Evolutionary conservation across 306 rosid genomes (phyloP), one percentile per base, ranked within the genome.

Genomic region (Rosa chinensis): DNA sequence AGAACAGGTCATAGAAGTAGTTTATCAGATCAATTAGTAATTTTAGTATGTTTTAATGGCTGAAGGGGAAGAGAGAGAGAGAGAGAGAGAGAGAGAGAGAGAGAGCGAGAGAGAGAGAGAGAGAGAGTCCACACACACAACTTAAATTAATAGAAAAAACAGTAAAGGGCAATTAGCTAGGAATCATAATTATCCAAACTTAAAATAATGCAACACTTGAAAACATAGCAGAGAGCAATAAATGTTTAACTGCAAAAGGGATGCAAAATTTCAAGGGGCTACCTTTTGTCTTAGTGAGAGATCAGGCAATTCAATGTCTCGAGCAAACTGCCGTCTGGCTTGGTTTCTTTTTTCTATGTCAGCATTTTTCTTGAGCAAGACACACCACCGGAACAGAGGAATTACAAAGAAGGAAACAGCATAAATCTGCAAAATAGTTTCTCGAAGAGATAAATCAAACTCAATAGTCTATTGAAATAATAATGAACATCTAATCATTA

Each of bases 321-420:
- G 84, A 70, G 98, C 94, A 78, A 84, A 77, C 83, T 81, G 87
- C 83, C 68, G 87, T 84, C 99, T 88, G 64, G 81, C 94, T 82
- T 53, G 78, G 78, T 93, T 95, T 89, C 97, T 88, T 89, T 90
- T 93, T 77, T 89, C 96, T 88, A 93, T 90, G 64, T 88, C 83
- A 52, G 86, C 85, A 85, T 95, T 95, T 73, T 83, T 93, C 59
- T 75, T 86, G 20, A 75, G 85, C 82, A 89, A 23, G 67, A 89
- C 53, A 76, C 90, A 88, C 98, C 96, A 93, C 80, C 98, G 92
- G 68, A 89, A 84, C 84, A 95, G 84, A 74, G 99, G 99, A 89
- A 95, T 95, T 61, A 98, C 89, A 86, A 95, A 95, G 93, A 95
- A 91, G 45, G 98, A 93, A 85, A 94, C 98, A 55, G 99, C 99